A percentile compares a stretch with the other conserved stretches of the same genome.
phyloP scores from a whole-genome alignment of 108 stramenopile species.

The Bacterosira constricta region DNA sequence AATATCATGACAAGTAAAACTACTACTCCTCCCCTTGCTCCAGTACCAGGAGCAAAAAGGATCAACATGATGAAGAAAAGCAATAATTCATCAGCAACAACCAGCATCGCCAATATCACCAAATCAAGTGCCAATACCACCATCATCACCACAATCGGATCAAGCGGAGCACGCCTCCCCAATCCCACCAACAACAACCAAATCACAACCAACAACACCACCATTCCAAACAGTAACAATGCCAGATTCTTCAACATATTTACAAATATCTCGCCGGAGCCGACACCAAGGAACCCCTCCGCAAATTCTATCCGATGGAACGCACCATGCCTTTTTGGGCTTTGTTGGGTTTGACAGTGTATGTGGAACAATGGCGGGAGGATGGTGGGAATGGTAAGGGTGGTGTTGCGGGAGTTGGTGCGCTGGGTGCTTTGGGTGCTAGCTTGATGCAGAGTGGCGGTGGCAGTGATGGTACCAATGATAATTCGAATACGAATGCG shows the following conservation, averaged over 20 bases:
- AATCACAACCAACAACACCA: too few relatives aligned
- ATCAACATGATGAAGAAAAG: too few relatives aligned
- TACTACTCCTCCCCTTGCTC: too few relatives aligned
- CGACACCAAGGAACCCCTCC: constrained; percentile 66
- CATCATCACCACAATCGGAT: too few relatives aligned
- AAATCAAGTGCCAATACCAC: not conserved
- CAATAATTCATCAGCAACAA: too few relatives aligned
- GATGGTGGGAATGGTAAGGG: constrained; percentile 8
- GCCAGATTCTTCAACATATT: constrained; percentile 73
- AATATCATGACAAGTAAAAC: too few relatives aligned
- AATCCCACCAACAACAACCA: too few relatives aligned
- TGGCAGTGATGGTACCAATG: not conserved
- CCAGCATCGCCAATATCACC: constrained; percentile 26
- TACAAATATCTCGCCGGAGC: constrained; percentile 83
- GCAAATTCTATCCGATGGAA: constrained; percentile 87
- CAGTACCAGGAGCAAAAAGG: too few relatives aligned
- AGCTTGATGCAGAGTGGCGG: constrained; percentile 16
- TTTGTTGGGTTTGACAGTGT: constrained; percentile 79
- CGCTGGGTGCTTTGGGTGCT: too few relatives aligned
- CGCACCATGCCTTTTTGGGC: constrained; percentile 87
- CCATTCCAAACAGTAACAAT: too few relatives aligned
- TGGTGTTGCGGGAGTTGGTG: constrained; percentile 50
- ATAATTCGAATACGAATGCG: too few relatives aligned
- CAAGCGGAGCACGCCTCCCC: too few relatives aligned
- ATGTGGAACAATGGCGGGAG: constrained; percentile 59